These are phyloP conservation scores for Nitzschia putrida DNA, from an alignment of 108 stramenopile genomes.

Conservation along the genomic window DNA sequence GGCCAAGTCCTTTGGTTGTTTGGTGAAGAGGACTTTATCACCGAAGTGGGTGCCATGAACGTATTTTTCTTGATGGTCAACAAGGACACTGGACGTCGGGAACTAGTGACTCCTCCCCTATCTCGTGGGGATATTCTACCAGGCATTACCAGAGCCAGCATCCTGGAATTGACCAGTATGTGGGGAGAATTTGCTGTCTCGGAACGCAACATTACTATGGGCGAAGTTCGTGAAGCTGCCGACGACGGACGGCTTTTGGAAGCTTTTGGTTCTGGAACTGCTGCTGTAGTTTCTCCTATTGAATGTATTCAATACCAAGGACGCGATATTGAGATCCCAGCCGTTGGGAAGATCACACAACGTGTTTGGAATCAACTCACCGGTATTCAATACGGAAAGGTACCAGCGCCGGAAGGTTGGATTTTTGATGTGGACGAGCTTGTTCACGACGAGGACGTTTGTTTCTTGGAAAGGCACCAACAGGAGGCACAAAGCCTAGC, in stretches of 20 bases:
- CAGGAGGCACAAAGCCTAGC: neutral
- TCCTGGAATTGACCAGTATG: slow-evolving; percentile 70
- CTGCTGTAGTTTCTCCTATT: slow-evolving; percentile 94
- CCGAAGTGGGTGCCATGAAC: slow-evolving; percentile 98
- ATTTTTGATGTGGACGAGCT: slow-evolving; percentile 29
- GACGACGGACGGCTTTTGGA: slow-evolving; percentile 83
- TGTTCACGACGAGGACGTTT: neutral
- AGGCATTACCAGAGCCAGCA: slow-evolving; percentile 89
- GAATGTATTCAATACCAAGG: slow-evolving; percentile 82
- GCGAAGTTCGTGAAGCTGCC: slow-evolving; percentile 77
- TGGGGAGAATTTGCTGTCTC: slow-evolving; percentile 84
- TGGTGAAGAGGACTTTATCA: slow-evolving; percentile 84
- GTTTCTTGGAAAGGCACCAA: neutral
- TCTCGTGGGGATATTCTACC: slow-evolving; percentile 91
- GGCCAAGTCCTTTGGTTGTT: slow-evolving; percentile 93
- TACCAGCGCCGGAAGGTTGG: slow-evolving; percentile 68
- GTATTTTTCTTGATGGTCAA: slow-evolving; percentile 86
- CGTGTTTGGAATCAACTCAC: slow-evolving; percentile 85
- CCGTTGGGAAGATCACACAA: slow-evolving; percentile 80
- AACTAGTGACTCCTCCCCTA: slow-evolving; percentile 93
- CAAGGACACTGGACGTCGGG: slow-evolving; percentile 53
- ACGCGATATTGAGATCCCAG: slow-evolving; percentile 70
- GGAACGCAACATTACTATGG: slow-evolving; percentile 80
- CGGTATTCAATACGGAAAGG: slow-evolving; percentile 88
- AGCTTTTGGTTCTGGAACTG: slow-evolving; percentile 95